Base-by-base conservation (phyloP, 2,329 filamentous ascomycete genomes). In the Epichloe elymi region DNA sequence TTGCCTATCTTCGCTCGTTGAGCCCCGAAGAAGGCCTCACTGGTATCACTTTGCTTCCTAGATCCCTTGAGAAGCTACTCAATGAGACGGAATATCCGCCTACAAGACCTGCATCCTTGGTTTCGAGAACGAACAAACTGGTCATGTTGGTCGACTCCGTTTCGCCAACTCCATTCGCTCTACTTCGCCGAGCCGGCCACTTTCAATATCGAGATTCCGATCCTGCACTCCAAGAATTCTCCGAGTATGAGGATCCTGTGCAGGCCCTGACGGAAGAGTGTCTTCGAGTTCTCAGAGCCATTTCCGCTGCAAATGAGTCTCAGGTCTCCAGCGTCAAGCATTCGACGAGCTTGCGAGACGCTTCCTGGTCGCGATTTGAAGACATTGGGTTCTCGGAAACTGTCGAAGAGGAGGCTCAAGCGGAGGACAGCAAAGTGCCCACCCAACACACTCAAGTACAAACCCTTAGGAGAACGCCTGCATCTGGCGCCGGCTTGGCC, bases 121-220 rank as follows among this genome's bases (percentile, higher is more conserved):
- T 90, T 63, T 81, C 85, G 4, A 78, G 79, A 1, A 95, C 90
- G 3, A 85, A 89, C 54, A 90, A 88, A 63, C 89, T 98, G 4
- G 83, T 95, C 54, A 96, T 98, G 90, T 90, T 96, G 56, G 93
- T 98, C 19, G 88, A 97, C 58, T 82, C 83, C 0, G 91, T 98
- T 37, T 98, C 93, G 0, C 89, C 93, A 0, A 96, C 90, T 0
- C 93, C 93, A 0, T 97, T 97, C 67, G 79, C 93, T 3, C 76
- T 98, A 12, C 73, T 98, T 42, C 86, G 93, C 54, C 82, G 93
- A 58, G 88, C 90, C 44, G 95, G 88, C 64, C 86, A 97, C 65
- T 97, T 98, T 65, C 86, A 96, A 67, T 98, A 96, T 64, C 83
- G 90, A 53, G 89, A 95, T 56, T 85, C 89, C 45, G 89, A 97